Evolutionary conservation across 495 filamentous ascomycete genomes (phyloP), one percentile per base, ranked within the genome.

Genomic region (Penicillium riverlandense): DNA sequence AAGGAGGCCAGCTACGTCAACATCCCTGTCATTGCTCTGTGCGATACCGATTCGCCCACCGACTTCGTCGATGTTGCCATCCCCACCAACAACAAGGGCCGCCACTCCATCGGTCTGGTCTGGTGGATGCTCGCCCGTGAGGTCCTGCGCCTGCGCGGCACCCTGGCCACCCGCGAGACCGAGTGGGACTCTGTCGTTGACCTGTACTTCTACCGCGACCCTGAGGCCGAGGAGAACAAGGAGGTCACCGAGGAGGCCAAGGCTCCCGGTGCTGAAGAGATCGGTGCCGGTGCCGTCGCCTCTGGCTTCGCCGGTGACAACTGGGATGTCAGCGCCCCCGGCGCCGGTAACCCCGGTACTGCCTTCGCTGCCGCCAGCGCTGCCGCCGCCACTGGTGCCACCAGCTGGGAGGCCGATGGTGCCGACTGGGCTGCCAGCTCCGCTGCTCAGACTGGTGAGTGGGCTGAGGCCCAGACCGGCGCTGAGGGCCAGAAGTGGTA

Each of bases 181-280:
- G 86, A 94, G 68, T 98, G 92, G 92, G 92, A 98, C 61, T 83
- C 90, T 68, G 96, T 97, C 85, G 86, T 90, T 57, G 92, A 98
- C 84, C 81, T 98, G 55, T 98, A 98, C 88, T 98, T 98, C 82
- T 98, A 98, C 85, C 94, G 92, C 70, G 92, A 98, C 69, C 92
- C 92, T 48, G 92, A 98, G 77, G 90, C 92, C 53, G 90, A 96
- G 80, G 90, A 87, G 77, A 85, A 88, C 73, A 94, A 95, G 82
- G 90, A 96, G 76, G 79, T 85, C 44, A 67, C 74, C 33, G 80
- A 82, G 37, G 76, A 78, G 58, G 46, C 76, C 48, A 83, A 83
- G 79, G 69, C 80, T 47, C 77, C 86, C 38, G 80, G 79, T 61
- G 84, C 77, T 48, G 92, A 96, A 56, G 90, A 96, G 74, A 85